A percentile compares a stretch with the other conserved stretches of the same genome.
Conservation (phyloP, 371 early-diverging fungal species). For the Mucor ambiguus region DNA sequence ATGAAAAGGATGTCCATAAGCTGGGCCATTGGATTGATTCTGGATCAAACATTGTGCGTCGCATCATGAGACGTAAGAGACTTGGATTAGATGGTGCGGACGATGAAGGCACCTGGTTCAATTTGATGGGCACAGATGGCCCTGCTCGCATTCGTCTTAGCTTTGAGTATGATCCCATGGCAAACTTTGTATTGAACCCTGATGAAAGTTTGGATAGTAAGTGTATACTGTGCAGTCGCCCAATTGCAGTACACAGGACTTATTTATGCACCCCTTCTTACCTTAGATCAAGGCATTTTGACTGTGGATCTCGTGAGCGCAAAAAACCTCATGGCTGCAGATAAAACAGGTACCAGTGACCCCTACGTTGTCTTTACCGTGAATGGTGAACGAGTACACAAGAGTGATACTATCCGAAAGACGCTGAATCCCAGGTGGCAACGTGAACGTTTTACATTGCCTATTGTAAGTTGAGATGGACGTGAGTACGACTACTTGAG, state of each 20-base stretch:
- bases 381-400: conserved; percentile 78
- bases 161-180: conserved; percentile 54
- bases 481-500: not conserved
- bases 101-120: conserved; percentile 37
- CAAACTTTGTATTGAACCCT: conserved; percentile 53
- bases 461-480: conserved; percentile 52
- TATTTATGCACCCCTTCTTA: too few relatives aligned
- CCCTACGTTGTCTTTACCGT: conserved; percentile 80
- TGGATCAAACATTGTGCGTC: conserved; percentile 35
- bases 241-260: not conserved
- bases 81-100: conserved; percentile 20
- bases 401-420: conserved; percentile 79
- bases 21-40: conserved; percentile 45
- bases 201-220: conserved; percentile 59
- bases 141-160: conserved; percentile 52
- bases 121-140: conserved; percentile 40
- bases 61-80: conserved; percentile 35
- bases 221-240: not conserved
- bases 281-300: conserved; percentile 49
- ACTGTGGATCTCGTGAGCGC: conserved; percentile 51
- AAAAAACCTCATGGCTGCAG: conserved; percentile 55
- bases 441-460: conserved; percentile 71
- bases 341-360: conserved; percentile 68
- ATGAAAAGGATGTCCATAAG: conserved; percentile 39
- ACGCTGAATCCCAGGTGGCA: conserved; percentile 80